A percentile compares a stretch with the other conserved stretches of the same genome.
Evolutionary conservation across 1,284 basidiomycete species (phyloP).

Genomic region (Apiotrichum akiyoshidainum): DNA sequence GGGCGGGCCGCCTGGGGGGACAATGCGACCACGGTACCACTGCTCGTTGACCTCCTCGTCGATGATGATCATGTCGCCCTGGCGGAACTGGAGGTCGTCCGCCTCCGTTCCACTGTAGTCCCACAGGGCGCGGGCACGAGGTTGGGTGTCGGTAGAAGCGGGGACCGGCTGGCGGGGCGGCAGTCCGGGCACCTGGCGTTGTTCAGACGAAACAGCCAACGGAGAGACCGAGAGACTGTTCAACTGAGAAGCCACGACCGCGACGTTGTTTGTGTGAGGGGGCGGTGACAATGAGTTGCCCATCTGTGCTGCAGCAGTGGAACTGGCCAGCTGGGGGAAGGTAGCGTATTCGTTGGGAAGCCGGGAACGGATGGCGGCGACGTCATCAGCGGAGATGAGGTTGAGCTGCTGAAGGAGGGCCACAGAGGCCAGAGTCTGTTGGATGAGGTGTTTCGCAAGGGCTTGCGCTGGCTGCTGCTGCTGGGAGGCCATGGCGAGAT

Average conservation of each 20-base stretch:
- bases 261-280: background rate
- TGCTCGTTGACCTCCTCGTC: slow-evolving; percentile 48
- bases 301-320: slow-evolving; percentile 1
- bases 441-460: slow-evolving; percentile 41
- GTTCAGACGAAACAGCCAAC: background rate
- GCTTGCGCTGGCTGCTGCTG: slow-evolving; percentile 29
- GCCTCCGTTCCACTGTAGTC: slow-evolving; percentile 43
- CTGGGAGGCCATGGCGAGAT: no score
- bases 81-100: slow-evolving; percentile 42
- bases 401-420: slow-evolving; percentile 37
- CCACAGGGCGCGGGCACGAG: slow-evolving; percentile 42
- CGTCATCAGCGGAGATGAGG: slow-evolving; percentile 35
- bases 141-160: background rate
- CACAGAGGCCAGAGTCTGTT: slow-evolving; percentile 41
- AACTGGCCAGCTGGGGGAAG: slow-evolving; percentile 19
- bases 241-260: slow-evolving; percentile 6
- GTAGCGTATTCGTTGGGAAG: slow-evolving; percentile 31
- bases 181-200: background rate
- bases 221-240: background rate
- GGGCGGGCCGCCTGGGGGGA: slow-evolving; percentile 32
- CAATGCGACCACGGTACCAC: slow-evolving; percentile 44
- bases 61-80: slow-evolving; percentile 43
- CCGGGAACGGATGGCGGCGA: slow-evolving; percentile 35
- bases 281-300: no score
- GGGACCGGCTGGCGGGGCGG: background rate